Base-by-base conservation (phyloP, 495 filamentous ascomycete species). In the Neurospora tetraspora region DNA sequence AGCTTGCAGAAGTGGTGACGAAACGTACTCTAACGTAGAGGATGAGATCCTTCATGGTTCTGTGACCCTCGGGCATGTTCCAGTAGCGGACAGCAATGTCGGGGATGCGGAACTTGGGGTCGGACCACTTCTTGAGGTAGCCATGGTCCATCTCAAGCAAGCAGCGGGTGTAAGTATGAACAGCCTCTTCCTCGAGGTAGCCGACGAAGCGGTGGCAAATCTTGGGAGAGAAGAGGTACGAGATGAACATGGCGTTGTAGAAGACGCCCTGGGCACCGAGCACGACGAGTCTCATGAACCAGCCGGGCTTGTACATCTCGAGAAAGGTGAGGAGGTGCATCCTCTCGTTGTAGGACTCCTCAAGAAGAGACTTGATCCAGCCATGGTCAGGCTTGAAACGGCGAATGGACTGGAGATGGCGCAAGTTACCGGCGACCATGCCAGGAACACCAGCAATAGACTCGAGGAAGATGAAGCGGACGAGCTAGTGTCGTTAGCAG, bases 321-420 rank as follows among this genome's bases (percentile, higher is more conserved):
- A 98, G 88, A 83, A 98, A 98, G 0, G 93, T 97, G 45, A 98
- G 84, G 3, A 99, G 89, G 74, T 98, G 95, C 93, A 98, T 98
- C 3, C 95, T 88, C 80, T 99, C 96, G 77, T 99, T 99, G 84
- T 92, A 97, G 68, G 89, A 90, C 82, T 99, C 96, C 80, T 98
- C 96, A 2, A 98, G 87, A 0, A 98, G 86, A 0, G 93, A 98
- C 80, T 98, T 94, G 75, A 99, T 98, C 95, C 96, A 98, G 79
- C 96, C 96, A 74, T 98, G 97, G 79, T 99, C 96, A 45, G 95
- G 83, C 84, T 93, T 93, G 84, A 99, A 89, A 16, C 89, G 86
- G 70, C 96, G 86, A 71, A 99, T 83, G 76, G 90, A 93, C 76
- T 91, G 88, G 8, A 99, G 83, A 81, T 99, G 96, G 38, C 96